Evolutionary conservation across 768 basidiomycete genomes (phyloP).

Genomic region (Infundibulicybe gibba): DNA sequence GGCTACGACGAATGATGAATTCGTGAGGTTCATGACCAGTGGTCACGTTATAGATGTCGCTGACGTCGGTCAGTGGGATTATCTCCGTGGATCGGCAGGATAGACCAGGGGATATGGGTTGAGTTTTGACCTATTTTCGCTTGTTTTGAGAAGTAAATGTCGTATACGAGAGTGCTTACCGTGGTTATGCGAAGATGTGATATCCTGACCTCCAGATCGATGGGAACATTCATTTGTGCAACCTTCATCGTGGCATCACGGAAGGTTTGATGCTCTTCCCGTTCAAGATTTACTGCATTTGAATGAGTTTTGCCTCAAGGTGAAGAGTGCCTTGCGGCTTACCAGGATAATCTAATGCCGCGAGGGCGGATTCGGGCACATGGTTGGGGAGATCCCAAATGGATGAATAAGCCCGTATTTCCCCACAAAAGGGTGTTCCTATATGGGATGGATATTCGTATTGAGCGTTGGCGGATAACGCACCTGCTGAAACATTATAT

Average conservation of each 20-base stretch:
- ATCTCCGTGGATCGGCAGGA: slow-evolving; percentile 81
- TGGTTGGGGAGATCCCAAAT: slow-evolving; percentile 55
- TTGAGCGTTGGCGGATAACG: not conserved
- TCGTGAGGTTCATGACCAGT: slow-evolving; percentile 72
- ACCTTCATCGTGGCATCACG: slow-evolving; percentile 65
- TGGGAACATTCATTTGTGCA: slow-evolving; percentile 67
- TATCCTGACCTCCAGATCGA: slow-evolving; percentile 59
- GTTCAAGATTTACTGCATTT: slow-evolving; percentile 54
- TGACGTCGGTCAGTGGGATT: slow-evolving; percentile 74
- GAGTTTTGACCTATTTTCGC: slow-evolving; percentile 59
- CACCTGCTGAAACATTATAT: slow-evolving; percentile 65
- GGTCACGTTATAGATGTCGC: slow-evolving; percentile 81
- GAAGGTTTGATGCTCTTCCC: slow-evolving; percentile 52
- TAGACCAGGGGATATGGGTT: slow-evolving; percentile 61
- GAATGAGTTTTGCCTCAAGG: slow-evolving; percentile 4
- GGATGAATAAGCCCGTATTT: slow-evolving; percentile 61
- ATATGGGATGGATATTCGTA: not conserved
- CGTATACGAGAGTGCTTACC: slow-evolving; percentile 33
- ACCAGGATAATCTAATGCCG: slow-evolving; percentile 55
- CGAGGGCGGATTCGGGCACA: slow-evolving; percentile 44
- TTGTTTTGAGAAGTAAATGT: not conserved
- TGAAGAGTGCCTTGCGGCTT: slow-evolving; percentile 14
- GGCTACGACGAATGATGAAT: slow-evolving; percentile 75
- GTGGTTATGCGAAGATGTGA: slow-evolving; percentile 78
- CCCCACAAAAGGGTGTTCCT: slow-evolving; percentile 51